phyloP scores from a whole-genome alignment of 257 asterid genomes.

The Lithospermum erythrorhizon region DNA sequence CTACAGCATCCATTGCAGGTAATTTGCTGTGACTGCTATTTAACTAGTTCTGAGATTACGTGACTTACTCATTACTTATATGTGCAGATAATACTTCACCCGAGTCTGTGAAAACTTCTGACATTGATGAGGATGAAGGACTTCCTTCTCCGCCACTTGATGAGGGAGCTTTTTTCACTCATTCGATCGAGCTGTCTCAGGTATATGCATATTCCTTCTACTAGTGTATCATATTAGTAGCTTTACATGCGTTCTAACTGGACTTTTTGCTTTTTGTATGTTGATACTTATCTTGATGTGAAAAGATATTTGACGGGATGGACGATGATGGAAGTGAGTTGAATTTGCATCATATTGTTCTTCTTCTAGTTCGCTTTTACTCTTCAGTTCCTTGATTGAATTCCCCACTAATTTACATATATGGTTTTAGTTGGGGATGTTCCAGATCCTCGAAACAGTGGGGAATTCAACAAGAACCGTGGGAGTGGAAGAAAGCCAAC shows the following conservation, averaged over 20 bases:
- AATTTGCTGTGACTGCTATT: slow-evolving; percentile 6
- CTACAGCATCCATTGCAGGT: slow-evolving; percentile 52
- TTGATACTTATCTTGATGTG: slow-evolving; percentile 16
- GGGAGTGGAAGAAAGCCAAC: slow-evolving; percentile 53
- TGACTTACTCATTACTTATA: slow-evolving; percentile 7
- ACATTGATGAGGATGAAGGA: slow-evolving; percentile 66
- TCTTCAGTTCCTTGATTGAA: slow-evolving; percentile 41
- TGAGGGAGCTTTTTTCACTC: slow-evolving; percentile 63
- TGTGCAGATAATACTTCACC: slow-evolving; percentile 41
- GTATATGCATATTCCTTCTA: slow-evolving; percentile 19
- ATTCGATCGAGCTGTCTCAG: slow-evolving; percentile 70
- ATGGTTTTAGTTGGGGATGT: slow-evolving; percentile 31
- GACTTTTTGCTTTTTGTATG: slow-evolving; percentile 13
- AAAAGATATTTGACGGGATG: slow-evolving; percentile 90
- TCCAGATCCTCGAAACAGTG: slow-evolving; percentile 75
- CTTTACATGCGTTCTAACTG: slow-evolving; percentile 18
- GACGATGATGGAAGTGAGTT: slow-evolving; percentile 99
- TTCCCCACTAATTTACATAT: slow-evolving; percentile 36
- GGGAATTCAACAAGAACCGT: slow-evolving; percentile 68
- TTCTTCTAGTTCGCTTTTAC: slow-evolving; percentile 29
- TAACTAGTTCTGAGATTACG: slow-evolving; percentile 4
- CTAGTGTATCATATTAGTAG: not conserved
- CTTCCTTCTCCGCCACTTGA: slow-evolving; percentile 98
- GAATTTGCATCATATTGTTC: slow-evolving; percentile 22
- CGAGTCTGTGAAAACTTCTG: slow-evolving; percentile 56